Evolutionary conservation across 306 rosid species (phyloP), one percentile per base, ranked within the genome.

Genomic region (Dalbergia cochinchinensis): DNA sequence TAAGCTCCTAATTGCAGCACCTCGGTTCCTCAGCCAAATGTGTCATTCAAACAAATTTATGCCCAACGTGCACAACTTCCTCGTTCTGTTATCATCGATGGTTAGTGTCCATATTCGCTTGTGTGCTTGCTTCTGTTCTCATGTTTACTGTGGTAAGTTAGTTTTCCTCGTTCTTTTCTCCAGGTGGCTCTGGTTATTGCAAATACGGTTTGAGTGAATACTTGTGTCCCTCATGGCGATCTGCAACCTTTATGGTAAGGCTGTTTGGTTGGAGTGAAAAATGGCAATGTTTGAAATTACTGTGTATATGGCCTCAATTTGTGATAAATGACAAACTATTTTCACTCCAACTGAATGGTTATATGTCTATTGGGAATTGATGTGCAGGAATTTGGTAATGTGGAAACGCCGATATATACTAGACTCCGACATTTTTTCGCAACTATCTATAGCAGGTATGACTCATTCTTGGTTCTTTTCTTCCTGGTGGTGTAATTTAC

Each of bases 141-240:
- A 11, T 65, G 5, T 37, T 60, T 37, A 3, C 19, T 44, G 11
- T 45, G 33, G 35, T 50, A 26, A 13, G 4, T 37, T 18, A 8
- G 5, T 13, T 35, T 45, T 16, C 11, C 34, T 69, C 45, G 42
- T 41, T n/a, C 53, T 66, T 48, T 67, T 77, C 75, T 48, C 20
- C 63, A 92, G 96, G 96, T 73, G 97, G 97, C 39, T 92, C 97
- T 86, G 97, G 97, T 79, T 92, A 91, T 80, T 92, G 96, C 90
- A 92, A 91, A 57, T 90, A 80, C 64, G 97, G 96, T 53, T 91
- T 92, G 96, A 91, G 91, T 82, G 84, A 77, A 61, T 63, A 71
- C 10, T 58, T 63, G 4, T 11, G 65, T 63, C 94, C 97, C 22
- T 89, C 92, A 0, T 88, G 85, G 45, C 87, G 82, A 48, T 83